Evolutionary conservation across 306 rosid genomes (phyloP).

Genomic region (Lathyrus oleraceus): DNA sequence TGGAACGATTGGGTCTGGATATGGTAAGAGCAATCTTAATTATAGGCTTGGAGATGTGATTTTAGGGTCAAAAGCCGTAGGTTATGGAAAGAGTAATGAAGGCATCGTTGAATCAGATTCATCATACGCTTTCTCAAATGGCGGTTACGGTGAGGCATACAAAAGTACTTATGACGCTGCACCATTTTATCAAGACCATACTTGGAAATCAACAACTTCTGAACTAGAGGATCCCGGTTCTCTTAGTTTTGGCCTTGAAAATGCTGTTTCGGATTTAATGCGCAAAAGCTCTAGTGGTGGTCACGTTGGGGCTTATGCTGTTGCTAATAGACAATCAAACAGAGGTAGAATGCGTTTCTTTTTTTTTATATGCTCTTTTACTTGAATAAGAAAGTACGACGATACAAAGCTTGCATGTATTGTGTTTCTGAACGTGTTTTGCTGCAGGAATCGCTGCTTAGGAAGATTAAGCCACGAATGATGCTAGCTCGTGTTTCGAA

Average conservation of each 20-base stretch:
- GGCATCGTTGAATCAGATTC: conserved; percentile 40
- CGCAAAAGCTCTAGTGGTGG: conserved; percentile 66
- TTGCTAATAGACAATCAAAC: conserved; percentile 69
- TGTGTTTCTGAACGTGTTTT: conserved; percentile 35
- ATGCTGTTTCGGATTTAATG: conserved; percentile 72
- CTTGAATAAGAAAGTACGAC: conserved; percentile 9
- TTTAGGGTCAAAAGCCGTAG: conserved; percentile 55
- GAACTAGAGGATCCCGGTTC: conserved; percentile 62
- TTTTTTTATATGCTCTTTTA: conserved; percentile 3
- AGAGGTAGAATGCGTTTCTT: conserved; percentile 52
- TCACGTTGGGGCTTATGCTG: conserved; percentile 66
- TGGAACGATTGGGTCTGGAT: conserved; percentile 52
- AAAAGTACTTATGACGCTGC: conserved; percentile 44
- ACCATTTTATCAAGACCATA: conserved; percentile 42
- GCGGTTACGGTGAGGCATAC: conserved; percentile 42
- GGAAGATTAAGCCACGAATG: conserved; percentile 49
- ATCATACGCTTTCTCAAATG: conserved; percentile 52
- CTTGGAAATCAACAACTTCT: conserved; percentile 67
- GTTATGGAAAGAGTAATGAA: conserved; percentile 60
- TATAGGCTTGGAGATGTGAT: conserved; percentile 53
- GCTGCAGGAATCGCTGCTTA: conserved; percentile 78
- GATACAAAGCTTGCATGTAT: conserved; percentile 6
- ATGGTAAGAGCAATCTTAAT: conserved; percentile 47
- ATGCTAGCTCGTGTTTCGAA: conserved; percentile 32
- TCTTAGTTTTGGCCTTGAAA: conserved; percentile 67